Evolutionary conservation across 257 asterid species (phyloP).

Genomic region (Pogostemon cablin): DNA sequence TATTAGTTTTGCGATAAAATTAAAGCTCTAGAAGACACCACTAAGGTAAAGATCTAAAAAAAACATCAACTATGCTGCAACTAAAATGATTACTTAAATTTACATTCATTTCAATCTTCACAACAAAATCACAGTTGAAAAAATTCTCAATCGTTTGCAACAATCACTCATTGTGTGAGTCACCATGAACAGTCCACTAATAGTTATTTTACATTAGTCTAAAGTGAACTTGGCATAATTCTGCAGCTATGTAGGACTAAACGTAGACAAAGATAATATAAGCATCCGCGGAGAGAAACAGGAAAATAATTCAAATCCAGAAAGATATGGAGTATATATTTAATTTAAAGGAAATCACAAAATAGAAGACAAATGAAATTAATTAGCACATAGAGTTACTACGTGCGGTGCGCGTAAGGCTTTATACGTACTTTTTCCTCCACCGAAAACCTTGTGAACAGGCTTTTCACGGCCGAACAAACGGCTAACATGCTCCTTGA

Average conservation of each 20-base stretch:
- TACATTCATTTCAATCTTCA: not conserved
- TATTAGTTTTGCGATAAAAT: not conserved
- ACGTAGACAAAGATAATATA: too few species aligned
- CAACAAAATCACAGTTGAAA: not conserved
- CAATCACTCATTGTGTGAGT: not conserved
- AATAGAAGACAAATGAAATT: not conserved
- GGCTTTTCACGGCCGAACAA: conserved; percentile 74
- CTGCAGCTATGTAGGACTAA: conserved; percentile 1
- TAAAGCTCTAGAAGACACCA: not conserved
- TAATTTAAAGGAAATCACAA: not conserved
- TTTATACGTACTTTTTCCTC: conserved; percentile 75
- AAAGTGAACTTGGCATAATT: not conserved
- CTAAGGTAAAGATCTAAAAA: not conserved
- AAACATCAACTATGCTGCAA: not conserved
- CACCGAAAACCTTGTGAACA: conserved; percentile 79
- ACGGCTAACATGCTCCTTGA: conserved; percentile 54
- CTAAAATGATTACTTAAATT: conserved; percentile 4
- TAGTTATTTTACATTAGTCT: not conserved
- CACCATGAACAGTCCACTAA: not conserved
- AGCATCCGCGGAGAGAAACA: not conserved
- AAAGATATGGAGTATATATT: not conserved
- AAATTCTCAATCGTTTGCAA: not conserved
- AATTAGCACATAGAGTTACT: not conserved
- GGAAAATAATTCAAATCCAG: not conserved
- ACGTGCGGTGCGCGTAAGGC: not conserved